Conservation (phyloP, 208 protist genomes). For the Trypanosoma brucei region DNA sequence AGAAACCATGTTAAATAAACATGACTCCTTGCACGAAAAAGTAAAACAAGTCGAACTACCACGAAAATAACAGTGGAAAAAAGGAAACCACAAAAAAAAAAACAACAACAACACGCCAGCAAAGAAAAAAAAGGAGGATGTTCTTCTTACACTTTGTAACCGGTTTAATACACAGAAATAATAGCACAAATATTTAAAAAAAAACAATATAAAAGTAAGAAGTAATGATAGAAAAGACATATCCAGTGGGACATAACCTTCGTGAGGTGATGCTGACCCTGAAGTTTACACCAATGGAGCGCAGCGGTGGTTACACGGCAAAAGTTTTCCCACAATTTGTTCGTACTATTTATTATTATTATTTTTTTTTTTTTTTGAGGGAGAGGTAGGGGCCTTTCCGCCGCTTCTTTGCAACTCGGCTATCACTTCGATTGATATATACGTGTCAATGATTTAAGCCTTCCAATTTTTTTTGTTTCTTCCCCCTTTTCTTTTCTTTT, state of each 20-base stretch:
- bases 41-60: not conserved
- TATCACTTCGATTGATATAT: too few species aligned
- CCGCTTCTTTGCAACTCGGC: too few species aligned
- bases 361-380: too few species aligned
- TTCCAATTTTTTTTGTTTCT: not conserved
- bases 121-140: not conserved
- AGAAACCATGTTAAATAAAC: not conserved
- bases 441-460: too few species aligned
- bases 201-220: not conserved
- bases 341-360: too few species aligned
- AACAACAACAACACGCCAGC: conserved; percentile 1
- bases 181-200: not conserved
- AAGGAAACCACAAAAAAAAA: conserved; percentile 8
- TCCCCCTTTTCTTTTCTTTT: not conserved
- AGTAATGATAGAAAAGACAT: conserved; percentile 6
- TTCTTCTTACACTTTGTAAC: too few species aligned
- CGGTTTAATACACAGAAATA: not conserved
- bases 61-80: not conserved
- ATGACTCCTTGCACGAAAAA: not conserved
- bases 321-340: too few species aligned
- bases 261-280: too few species aligned
- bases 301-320: too few species aligned
- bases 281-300: too few species aligned
- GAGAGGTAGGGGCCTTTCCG: too few species aligned
- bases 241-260: not conserved